Percentiles rank a stretch among this genome's conserved stretches.
Evolutionary conservation across 164 flowering plant species (phyloP).

Genomic region (Aristolochia fimbriata): DNA sequence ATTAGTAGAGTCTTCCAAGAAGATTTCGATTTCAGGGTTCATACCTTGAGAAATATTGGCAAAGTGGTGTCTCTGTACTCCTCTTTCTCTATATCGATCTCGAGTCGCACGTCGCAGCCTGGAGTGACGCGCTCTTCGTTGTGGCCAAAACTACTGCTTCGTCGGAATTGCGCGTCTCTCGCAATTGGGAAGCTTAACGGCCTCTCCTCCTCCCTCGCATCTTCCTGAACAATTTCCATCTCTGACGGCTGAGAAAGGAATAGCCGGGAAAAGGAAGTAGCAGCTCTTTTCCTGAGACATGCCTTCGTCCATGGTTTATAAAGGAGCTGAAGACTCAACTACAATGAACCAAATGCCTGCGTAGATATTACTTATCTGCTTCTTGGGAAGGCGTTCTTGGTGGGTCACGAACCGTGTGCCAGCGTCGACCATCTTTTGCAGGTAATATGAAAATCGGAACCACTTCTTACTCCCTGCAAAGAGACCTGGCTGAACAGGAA

Average conservation of each 20-base stretch:
- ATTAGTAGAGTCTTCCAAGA: background rate
- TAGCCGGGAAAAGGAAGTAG: background rate
- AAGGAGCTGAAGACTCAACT: slow-evolving; percentile 26
- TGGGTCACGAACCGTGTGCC: slow-evolving; percentile 32
- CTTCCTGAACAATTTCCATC: slow-evolving; percentile 43
- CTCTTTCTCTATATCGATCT: slow-evolving; percentile 48
- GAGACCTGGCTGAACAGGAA: too few species aligned
- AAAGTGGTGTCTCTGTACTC: slow-evolving; percentile 37
- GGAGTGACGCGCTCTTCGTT: slow-evolving; percentile 63
- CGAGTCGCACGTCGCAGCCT: slow-evolving; percentile 40
- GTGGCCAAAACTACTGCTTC: slow-evolving; percentile 69
- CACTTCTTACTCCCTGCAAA: background rate
- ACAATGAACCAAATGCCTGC: slow-evolving; percentile 36
- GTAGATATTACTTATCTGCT: slow-evolving; percentile 18
- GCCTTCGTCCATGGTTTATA: slow-evolving; percentile 3
- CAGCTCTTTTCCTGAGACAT: background rate
- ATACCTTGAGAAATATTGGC: slow-evolving; percentile 74
- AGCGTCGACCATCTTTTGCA: too few species aligned
- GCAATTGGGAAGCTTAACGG: slow-evolving; percentile 35
- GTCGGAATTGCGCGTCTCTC: slow-evolving; percentile 63
- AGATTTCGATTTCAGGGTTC: background rate
- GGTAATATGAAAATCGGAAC: background rate
- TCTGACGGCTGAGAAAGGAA: background rate
- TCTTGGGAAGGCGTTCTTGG: slow-evolving; percentile 23
- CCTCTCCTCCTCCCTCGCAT: slow-evolving; percentile 35